Percentiles rank a stretch among this genome's conserved stretches.
These are phyloP conservation scores for Daphne laureola DNA, from an alignment of 441 rosid species.

Conservation along the genomic window DNA sequence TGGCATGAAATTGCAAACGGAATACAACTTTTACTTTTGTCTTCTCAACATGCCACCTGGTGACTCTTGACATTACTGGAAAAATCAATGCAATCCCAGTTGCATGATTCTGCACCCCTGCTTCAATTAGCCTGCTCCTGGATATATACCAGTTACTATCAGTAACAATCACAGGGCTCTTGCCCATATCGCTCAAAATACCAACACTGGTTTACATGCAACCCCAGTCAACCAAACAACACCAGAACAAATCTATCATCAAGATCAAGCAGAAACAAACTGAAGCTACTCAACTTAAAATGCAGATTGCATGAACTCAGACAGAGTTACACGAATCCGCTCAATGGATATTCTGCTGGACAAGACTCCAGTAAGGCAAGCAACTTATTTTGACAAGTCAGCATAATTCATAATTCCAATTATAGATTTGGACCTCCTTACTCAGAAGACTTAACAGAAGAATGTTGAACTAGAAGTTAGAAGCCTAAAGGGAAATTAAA, in stretches of 20 bases:
- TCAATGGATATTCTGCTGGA: too few relatives aligned
- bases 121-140: slow-evolving; percentile 14
- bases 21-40: slow-evolving; percentile 96
- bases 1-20: slow-evolving; percentile 95
- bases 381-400: neutral
- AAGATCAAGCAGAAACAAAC: slow-evolving; percentile 1
- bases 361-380: too few relatives aligned
- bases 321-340: slow-evolving; percentile 14
- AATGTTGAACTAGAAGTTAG: slow-evolving; percentile 2
- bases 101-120: slow-evolving; percentile 23
- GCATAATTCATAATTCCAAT: slow-evolving; percentile 8
- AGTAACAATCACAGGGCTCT: slow-evolving; percentile 10
- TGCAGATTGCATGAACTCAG: slow-evolving; percentile 17
- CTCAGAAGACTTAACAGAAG: slow-evolving; percentile 10
- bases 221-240: too few relatives aligned
- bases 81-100: slow-evolving; percentile 29
- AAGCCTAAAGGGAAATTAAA: slow-evolving; percentile 4
- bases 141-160: slow-evolving; percentile 1
- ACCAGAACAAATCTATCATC: too few relatives aligned
- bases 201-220: neutral
- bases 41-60: slow-evolving; percentile 96
- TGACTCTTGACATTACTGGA: slow-evolving; percentile 69
- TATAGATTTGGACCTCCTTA: slow-evolving; percentile 16
- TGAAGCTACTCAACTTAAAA: slow-evolving; percentile 9
- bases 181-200: neutral